Base-by-base conservation (phyloP, 345 rosid species). In the Murraya koenigii region DNA sequence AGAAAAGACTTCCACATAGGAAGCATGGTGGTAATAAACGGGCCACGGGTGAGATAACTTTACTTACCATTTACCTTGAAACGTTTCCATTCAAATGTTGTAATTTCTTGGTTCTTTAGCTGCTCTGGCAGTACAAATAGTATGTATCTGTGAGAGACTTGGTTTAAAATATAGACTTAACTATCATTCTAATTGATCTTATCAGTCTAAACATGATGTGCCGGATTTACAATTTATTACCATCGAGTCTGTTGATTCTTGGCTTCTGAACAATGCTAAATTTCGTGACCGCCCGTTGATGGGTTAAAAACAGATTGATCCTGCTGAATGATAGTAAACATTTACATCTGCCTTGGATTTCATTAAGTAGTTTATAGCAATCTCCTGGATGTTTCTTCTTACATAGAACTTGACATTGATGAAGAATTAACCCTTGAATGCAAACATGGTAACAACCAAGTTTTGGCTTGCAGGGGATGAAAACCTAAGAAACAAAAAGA, bases 1-100 rank as follows among this genome's bases (percentile, higher is more conserved):
- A 88, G 92, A 93, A 86, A 80, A 84, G 92, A 22, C 84, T 92
- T 85, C 91, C 90, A 3, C 79, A 85, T 35, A 80, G 72, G 75
- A 81, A 75, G 80, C 85, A 81, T 11, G 72, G 62, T 22, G 35
- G 76, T 65, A 25, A 77, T 36, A 83, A 75, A 80, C 73, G 61
- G 71, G 64, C 67, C 44, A 38, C 28, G 8, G 86, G 92, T 91
- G 80, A 80, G 73, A 28, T 44, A 3, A 41, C 47, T 26, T 38
- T n/a, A 28, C 2, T 30, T 74, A 66, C 30, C 25, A 19, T 70
- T 35, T 44, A 8, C 14, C 49, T 9, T n/a, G 20, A 71, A 52
- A 9, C 4, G 1, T 33, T 65, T 35, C 4, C 26, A 20, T 32
- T 22, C 39, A 19, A 7, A 3, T 28, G 25, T 23, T 19, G 6